Conservation (phyloP, 148 eudicot species). For the Simmondsia chinensis region DNA sequence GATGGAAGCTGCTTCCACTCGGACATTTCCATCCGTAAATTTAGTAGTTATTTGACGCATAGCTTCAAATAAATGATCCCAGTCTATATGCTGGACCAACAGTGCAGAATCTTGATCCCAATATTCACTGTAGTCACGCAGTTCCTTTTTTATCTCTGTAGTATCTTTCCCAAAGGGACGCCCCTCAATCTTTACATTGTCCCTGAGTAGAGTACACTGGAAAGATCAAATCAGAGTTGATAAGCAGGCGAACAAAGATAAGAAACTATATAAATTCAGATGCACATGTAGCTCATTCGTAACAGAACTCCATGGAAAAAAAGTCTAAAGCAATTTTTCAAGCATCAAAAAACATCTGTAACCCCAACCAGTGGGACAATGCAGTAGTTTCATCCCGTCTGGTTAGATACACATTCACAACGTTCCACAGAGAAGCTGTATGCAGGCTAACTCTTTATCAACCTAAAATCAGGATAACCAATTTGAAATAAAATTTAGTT, state of each 20-base stretch:
- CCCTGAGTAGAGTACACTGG: conserved; percentile 94
- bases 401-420: too few relatives aligned
- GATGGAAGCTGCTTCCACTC: conserved; percentile 47
- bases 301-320: neutral
- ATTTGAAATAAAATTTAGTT: too few relatives aligned
- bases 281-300: too few relatives aligned
- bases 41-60: conserved; percentile 28
- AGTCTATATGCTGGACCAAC: conserved; percentile 19
- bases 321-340: too few relatives aligned
- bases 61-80: conserved; percentile 33
- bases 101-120: conserved; percentile 10
- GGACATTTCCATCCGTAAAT: conserved; percentile 25
- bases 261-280: neutral
- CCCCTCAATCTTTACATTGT: conserved; percentile 51
- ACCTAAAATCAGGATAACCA: too few relatives aligned
- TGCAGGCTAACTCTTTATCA: too few relatives aligned
- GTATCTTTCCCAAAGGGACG: conserved; percentile 20
- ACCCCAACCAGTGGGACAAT: too few relatives aligned
- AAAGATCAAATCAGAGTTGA: conserved; percentile 70
- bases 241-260: conserved; percentile 33
- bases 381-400: too few relatives aligned
- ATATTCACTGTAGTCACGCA: conserved; percentile 8
- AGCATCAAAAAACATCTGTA: too few relatives aligned
- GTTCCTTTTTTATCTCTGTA: conserved; percentile 7
- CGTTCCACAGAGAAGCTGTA: neutral